phyloP scores from a whole-genome alignment of 192 early-diverging fungal species.

The Cetraspora pellucida region DNA sequence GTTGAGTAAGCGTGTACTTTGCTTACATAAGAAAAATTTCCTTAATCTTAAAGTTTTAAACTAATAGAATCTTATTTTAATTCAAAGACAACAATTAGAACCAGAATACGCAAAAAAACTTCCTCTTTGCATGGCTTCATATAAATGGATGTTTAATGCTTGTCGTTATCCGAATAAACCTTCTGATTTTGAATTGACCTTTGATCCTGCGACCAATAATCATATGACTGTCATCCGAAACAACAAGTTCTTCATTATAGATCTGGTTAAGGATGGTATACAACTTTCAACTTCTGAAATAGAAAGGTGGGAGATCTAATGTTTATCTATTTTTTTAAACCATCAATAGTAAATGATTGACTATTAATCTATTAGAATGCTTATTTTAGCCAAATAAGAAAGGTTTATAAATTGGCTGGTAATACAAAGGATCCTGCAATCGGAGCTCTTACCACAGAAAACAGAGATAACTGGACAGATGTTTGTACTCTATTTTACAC shows the following conservation, averaged over 20 bases:
- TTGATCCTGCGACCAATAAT: constrained; percentile 74
- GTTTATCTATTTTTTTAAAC: not conserved
- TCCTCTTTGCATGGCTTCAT: constrained; percentile 87
- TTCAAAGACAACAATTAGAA: constrained; percentile 63
- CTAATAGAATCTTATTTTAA: not conserved
- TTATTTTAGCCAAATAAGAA: constrained; percentile 59
- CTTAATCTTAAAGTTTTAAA: not conserved
- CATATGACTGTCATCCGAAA: constrained; percentile 88
- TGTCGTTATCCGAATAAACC: constrained; percentile 88
- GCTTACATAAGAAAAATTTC: not conserved
- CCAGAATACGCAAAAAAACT: constrained; percentile 80
- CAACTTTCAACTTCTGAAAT: constrained; percentile 84
- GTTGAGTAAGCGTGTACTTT: constrained; percentile 54
- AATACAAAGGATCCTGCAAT: constrained; percentile 68
- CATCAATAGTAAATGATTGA: not conserved
- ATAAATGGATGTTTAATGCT: constrained; percentile 97
- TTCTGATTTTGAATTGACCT: constrained; percentile 74
- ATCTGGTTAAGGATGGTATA: constrained; percentile 73
- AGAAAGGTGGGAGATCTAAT: constrained; percentile 46
- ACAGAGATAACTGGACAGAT: constrained; percentile 93
- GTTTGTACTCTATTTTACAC: constrained; percentile 37
- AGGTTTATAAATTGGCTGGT: constrained; percentile 72
- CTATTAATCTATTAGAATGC: not conserved
- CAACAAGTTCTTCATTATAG: constrained; percentile 87
- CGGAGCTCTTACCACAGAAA: constrained; percentile 88